Evolutionary conservation across 352 stramenopile species (phyloP), one percentile per base, ranked within the genome.

Genomic region (Phytophthora pini): DNA sequence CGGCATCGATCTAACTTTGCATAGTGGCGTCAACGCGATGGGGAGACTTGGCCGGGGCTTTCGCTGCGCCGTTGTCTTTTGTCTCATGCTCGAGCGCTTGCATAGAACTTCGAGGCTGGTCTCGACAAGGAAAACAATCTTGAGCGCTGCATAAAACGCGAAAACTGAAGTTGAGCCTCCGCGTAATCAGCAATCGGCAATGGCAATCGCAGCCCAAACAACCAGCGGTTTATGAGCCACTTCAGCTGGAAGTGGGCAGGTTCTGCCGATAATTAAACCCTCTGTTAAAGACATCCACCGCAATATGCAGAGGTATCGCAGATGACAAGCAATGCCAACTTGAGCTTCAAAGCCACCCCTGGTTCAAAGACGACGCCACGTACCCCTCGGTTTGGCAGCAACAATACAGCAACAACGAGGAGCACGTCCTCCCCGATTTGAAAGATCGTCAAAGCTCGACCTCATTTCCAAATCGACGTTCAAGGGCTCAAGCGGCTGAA

Each of bases 111-210:
- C 29, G 29, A 32, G 24, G 7, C 11, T 54, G 24, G 45, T 61
- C 45, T 63, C 22, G 56, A 24, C 56, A 64, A 62, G 15, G 46
- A 50, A 43, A 51, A 53, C 44, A 58, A 50, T 56, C 45, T 50
- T 63, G 55, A 20, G 29, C 46, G 57, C 47, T 59, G 50, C 59
- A 67, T 67, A 67, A 45, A 61, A 41, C 44, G 22, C 60, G 47
- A 64, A 69, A 69, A 64, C 61, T 69, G 61, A 69, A 70, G 61
- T 70, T 65, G 61, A 64, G 47, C 27, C 31, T 34, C 15, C 44
- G 24, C 24, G 22, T 51, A 56, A 65, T 56, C 61, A 69, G 45
- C 53, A 69, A 20, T 20, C 17, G 17, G 17, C 17, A 20, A 20
- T 20, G 17, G 17, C 17, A 20, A 64, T 47, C 57, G 17, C 17